Percentiles rank a stretch among this genome's conserved stretches.
phyloP scores from a whole-genome alignment of 768 basidiomycete genomes.

The Mycena sanguinolenta region DNA sequence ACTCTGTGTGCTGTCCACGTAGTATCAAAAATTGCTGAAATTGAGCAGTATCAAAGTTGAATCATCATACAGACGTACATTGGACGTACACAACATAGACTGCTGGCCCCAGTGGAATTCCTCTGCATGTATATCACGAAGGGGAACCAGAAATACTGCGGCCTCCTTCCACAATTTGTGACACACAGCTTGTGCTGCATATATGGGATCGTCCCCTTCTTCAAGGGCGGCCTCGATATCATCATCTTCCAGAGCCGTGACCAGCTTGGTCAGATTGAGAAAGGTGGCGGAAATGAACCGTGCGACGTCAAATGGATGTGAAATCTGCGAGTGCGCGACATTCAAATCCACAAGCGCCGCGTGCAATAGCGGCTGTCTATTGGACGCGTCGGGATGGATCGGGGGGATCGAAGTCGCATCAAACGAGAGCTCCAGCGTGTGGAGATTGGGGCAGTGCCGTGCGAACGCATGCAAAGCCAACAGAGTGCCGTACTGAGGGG shows the following conservation, averaged over 20 bases:
- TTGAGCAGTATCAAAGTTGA: too few relatives aligned
- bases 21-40: too few relatives aligned
- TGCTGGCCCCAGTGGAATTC: not conserved
- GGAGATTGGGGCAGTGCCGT: conserved; percentile 11
- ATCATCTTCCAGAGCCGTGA: not conserved
- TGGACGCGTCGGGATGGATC: not conserved
- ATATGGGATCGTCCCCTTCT: not conserved
- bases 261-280: not conserved
- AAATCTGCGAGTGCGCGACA: not conserved
- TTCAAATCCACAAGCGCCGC: not conserved
- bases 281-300: conserved; percentile 3
- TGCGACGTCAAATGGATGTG: not conserved
- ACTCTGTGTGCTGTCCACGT: too few relatives aligned
- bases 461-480: not conserved
- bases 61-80: too few relatives aligned
- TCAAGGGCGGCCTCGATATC: not conserved
- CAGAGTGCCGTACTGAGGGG: not conserved
- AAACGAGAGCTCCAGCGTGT: conserved; percentile 12
- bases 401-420: not conserved
- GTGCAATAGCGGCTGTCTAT: not conserved
- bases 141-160: not conserved
- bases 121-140: conserved; percentile 3
- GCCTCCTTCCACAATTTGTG: conserved; percentile 6
- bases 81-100: too few relatives aligned
- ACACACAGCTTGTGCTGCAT: not conserved